Evolutionary conservation across 768 basidiomycete genomes (phyloP).

Genomic region (Trametes meyenii): DNA sequence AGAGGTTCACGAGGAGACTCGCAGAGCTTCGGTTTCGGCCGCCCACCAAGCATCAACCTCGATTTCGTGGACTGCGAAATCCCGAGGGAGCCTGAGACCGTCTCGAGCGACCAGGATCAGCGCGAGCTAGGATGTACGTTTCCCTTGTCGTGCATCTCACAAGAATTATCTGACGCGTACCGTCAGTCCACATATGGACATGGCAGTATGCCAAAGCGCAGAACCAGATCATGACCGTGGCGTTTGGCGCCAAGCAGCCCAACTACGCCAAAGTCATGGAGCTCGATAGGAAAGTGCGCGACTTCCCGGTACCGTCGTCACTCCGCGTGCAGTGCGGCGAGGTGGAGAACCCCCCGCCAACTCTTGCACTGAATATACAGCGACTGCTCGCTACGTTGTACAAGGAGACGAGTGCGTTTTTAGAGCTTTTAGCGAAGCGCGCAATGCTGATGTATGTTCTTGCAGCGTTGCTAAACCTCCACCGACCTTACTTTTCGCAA

Average conservation of each 20-base stretch:
- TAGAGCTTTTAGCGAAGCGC: no score
- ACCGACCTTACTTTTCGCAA: slow-evolving; percentile 68
- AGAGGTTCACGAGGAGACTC: not conserved
- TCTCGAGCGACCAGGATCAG: slow-evolving; percentile 38
- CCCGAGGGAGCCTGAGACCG: slow-evolving; percentile 48
- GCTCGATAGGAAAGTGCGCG: slow-evolving; percentile 53
- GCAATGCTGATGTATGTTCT: not conserved
- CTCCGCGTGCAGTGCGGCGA: slow-evolving; percentile 39
- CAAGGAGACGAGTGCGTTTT: slow-evolving; percentile 35
- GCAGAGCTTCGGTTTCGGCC: slow-evolving; percentile 64
- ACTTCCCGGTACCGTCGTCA: slow-evolving; percentile 49
- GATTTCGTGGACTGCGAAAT: slow-evolving; percentile 58
- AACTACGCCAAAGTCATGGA: slow-evolving; percentile 49
- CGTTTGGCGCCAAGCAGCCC: slow-evolving; percentile 46
- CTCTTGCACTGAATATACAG: slow-evolving; percentile 23
- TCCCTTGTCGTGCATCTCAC: not conserved
- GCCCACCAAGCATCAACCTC: slow-evolving; percentile 57
- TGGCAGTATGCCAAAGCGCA: slow-evolving; percentile 57
- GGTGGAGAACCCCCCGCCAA: slow-evolving; percentile 15
- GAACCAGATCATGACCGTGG: slow-evolving; percentile 51
- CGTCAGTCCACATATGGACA: slow-evolving; percentile 57
- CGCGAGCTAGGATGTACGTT: slow-evolving; percentile 47
- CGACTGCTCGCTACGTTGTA: slow-evolving; percentile 26
- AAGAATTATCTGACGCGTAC: not conserved
- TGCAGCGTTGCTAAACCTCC: slow-evolving; percentile 63